Evolutionary conservation across 1,284 basidiomycete genomes (phyloP).

Genomic region (Leccinum brunneo-olivaceum): DNA sequence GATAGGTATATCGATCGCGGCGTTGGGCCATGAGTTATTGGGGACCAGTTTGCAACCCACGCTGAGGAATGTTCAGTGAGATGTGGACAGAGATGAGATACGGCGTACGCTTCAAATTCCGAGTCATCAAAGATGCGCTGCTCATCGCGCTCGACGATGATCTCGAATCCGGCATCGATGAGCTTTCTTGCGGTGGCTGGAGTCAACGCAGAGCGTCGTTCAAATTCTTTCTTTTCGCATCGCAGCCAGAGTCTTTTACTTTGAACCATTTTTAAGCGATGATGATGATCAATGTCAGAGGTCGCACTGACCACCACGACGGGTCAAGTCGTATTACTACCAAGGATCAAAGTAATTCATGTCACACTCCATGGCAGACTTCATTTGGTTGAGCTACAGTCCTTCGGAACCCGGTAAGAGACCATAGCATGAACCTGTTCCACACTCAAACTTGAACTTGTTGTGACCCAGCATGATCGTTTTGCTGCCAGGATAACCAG

Average conservation of each 20-base stretch:
- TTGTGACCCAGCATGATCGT: too few relatives aligned
- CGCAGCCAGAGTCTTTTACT: constrained; percentile 74
- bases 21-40: constrained; percentile 86
- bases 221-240: constrained; percentile 93
- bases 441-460: too few relatives aligned
- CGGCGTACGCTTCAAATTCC: constrained; percentile 84
- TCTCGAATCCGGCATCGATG: constrained; percentile 87
- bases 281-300: too few relatives aligned
- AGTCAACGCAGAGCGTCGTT: constrained; percentile 89
- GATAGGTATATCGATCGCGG: constrained; percentile 75
- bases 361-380: too few relatives aligned
- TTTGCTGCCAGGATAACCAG: too few relatives aligned
- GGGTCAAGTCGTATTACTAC: too few relatives aligned
- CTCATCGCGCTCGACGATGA: constrained; percentile 89
- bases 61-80: constrained; percentile 34
- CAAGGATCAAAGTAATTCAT: too few relatives aligned
- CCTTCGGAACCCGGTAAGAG: too few relatives aligned
- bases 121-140: constrained; percentile 94
- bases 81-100: neutral
- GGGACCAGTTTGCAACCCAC: constrained; percentile 86
- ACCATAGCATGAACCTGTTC: too few relatives aligned
- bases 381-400: too few relatives aligned
- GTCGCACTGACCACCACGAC: too few relatives aligned
- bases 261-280: constrained; percentile 30
- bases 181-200: constrained; percentile 89